Base-by-base conservation (phyloP, 1,139 yeast genomes). In the Yamadazyma blattariae region DNA sequence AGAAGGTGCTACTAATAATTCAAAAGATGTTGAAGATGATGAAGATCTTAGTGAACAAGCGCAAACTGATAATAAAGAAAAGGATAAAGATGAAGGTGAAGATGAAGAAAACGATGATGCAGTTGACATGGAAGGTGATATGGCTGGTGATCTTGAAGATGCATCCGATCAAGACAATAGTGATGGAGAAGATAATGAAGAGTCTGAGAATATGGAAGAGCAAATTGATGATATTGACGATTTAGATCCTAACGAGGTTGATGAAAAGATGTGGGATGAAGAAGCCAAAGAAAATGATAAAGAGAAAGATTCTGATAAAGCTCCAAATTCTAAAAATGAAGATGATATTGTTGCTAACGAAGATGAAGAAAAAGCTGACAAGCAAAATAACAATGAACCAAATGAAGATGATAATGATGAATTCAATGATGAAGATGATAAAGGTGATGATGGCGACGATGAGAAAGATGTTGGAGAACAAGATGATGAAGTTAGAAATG, bases 231-330 rank as follows among this genome's bases (percentile, higher is more conserved):
- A 89, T 50, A 68, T 90, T 27, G 96, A 89, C 55, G 94, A 88
- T 38, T 69, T 85, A 40, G 97, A 92, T 68, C 96, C 96, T 2
- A 87, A 90, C 59, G 96, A 96, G 5, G 79, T 92, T 33, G 98
- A 94, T 57, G 98, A 94, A 50, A 92, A 92, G 64, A 87, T 92
- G 96, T 92, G 98, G 98, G 95, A 92, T 52, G 97, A 89, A 52
- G 89, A 90, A 56, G 85, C 85, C 11, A 75, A 80, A 37, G 90
- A 85, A 10, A 79, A 80, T 37, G 72, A 75, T 28, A 81, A 83
- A 51, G 88, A 83, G 50, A 82, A 83, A 52, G 83, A 82, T 32
- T 74, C 88, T 14, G 89, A 85, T 24, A 69, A 77, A 37, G 65
- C 80, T 57, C 82, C 87, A 1, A 79, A 80, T 19, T 67, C 75